Base-by-base conservation (phyloP, 768 basidiomycete genomes). In the Termitomyces sp. region DNA sequence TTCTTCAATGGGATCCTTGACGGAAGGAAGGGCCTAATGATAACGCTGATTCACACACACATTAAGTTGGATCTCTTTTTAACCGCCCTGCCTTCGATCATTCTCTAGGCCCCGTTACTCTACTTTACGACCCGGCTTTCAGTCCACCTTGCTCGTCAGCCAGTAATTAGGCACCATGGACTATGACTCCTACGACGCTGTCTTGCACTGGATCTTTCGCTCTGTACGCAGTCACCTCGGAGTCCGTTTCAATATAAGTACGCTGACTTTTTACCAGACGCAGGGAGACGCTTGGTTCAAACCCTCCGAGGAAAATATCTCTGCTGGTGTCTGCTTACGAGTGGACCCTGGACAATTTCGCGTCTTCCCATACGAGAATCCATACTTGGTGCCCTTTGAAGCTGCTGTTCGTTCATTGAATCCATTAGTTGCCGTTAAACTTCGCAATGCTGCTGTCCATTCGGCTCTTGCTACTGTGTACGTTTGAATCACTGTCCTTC, bases 251-350 rank as follows among this genome's bases (percentile, higher is more conserved):
- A 1, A 20, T 45, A 8, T 12, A 41, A 41, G 56, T 65, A 64
- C 64, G 61, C 67, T 53, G 9, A 60, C 44, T 59, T 45, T 8
- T 58, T 53, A 33, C 7, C 56, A 91, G 88, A 91, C 90, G 0
- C 88, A 90, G 67, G 84, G 86, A 2, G 89, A 91, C 59, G 86
- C 90, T 7, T 92, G 90, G 90, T 91, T 92, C 72, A 92, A 91
- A 66, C 89, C 89, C 4, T 83, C 89, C 0, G 87, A 90, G 65
- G 90, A 93, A 72, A 91, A 90, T 66, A 75, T 91, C 54, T 84
- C 88, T 58, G 87, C 86, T 0, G 90, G 90, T 49, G 89, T 93
- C 62, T 91, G 88, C 67, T 71, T 93, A 22, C 80, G 90, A 45
- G 81, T 89, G 24, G 81, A 85, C 53, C 76, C 82, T 12, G 85